Base-by-base conservation (phyloP, 768 basidiomycete species). In the Leccinum rimulosum region DNA sequence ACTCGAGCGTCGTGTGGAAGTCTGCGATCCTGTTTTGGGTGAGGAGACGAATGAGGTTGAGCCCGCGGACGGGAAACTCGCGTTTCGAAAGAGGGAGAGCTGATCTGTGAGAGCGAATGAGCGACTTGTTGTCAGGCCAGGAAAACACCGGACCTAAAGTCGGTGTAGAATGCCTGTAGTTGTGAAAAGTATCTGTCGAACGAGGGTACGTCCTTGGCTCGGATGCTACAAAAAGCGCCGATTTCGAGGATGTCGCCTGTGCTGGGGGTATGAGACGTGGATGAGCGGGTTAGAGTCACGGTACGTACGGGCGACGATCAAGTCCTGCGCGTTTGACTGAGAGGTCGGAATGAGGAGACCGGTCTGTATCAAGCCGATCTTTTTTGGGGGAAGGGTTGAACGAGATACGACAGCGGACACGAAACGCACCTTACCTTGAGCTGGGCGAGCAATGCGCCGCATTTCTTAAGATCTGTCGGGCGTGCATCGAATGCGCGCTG, bases 211-310 rank as follows among this genome's bases (percentile, higher is more conserved):
- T 96, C 93, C 69, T 84, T 85, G 63, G 87, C 82, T 40, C 93
- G 84, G 73, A 98, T 90, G 62, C 95, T 94, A 80, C 91, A 91
- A 78, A 95, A 88, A 17, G 95, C 93, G 55, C 95, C 96, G 66
- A 98, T 88, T 79, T 98, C 96, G 59, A 99, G 87, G 59, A 97
- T 91, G 61, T 95, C 93, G 61, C 96, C 94, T 95, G 73, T 95
- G 73, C 35, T 10, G 10, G 28, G 35, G 38, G 54, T 52, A 43
- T 61, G 55, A 49, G 49, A 35, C 10, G 19, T 17, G 3, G 28
- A 19, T 9, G n/a, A 1, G 50, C 28, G 0, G 17, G 31, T 6
- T 11, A 22, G 30, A 19, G 33, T 2, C 7, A 40, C 17, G 8
- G 28, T 3, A 80, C 88, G 56, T 71, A 93, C 92, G 90, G 66